These are phyloP conservation scores for Pseudonitzschia pungens DNA, from an alignment of 108 stramenopile species.

Conservation along the genomic window DNA sequence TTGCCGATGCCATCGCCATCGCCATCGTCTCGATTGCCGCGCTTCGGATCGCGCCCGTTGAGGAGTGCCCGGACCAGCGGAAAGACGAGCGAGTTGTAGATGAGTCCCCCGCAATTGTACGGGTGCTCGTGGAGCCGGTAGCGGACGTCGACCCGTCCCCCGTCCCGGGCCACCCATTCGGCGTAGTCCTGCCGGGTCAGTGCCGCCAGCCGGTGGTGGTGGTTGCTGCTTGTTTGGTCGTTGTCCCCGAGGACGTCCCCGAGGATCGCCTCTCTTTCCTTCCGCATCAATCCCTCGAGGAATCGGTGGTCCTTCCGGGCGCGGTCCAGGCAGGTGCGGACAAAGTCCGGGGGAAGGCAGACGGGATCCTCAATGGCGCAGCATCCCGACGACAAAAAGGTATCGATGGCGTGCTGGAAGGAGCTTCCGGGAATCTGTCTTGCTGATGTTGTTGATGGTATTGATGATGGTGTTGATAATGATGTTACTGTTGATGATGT, in stretches of 20 bases:
- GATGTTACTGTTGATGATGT: too few relatives aligned
- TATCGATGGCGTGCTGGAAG: constrained; percentile 20
- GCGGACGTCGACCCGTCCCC: constrained; percentile 22
- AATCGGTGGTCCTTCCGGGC: constrained; percentile 18
- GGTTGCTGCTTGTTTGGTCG: constrained; percentile 8
- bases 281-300: neutral
- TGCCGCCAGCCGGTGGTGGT: constrained; percentile 2
- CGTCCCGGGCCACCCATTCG: constrained; percentile 27
- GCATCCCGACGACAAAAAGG: constrained; percentile 29
- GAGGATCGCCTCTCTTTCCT: too few relatives aligned
- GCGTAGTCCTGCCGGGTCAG: constrained; percentile 11
- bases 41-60: neutral
- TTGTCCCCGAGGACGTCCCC: too few relatives aligned
- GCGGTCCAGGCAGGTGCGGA: neutral
- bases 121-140: constrained; percentile 26
- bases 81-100: constrained; percentile 34
- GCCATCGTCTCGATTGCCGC: too few relatives aligned
- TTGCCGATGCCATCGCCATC: neutral
- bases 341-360: constrained; percentile 14
- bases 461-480: too few relatives aligned
- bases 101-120: constrained; percentile 16
- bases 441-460: neutral
- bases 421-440: neutral
- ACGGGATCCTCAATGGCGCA: constrained; percentile 17
- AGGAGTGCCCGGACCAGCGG: constrained; percentile 28